Evolutionary conservation across 208 protist genomes (phyloP), one percentile per base, ranked within the genome.

Genomic region (Strigomonas culicis): DNA sequence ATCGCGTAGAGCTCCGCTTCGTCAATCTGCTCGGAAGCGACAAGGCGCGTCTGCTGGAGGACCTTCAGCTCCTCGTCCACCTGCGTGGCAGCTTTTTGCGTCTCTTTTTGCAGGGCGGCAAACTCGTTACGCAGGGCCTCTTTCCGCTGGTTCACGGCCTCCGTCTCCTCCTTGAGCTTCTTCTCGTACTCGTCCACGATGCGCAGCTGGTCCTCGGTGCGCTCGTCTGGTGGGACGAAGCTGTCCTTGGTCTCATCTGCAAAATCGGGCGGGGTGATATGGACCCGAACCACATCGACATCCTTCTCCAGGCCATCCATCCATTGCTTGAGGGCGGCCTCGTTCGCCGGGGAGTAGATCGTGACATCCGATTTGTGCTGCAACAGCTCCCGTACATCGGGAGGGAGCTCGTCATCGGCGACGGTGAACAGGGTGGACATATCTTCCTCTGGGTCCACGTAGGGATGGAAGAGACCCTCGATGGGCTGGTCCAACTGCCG

Each of bases 221-320:
- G 80, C 62, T 97, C 90, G 46, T 94, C 84, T 1, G 75, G 72
- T 4, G 84, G 76, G 6, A 93, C 78, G 70, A 84, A 96, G 24
- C 74, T 68, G 56, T 92, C 82, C 17, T 70, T 59, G n/a, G 84
- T 66, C 34, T 90, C 77, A 39, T 93, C 84, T 19, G 82, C 80
- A 58, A 93, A 95, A 22, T 85, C 75, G 11, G 88, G 92, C 21
- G 82, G 41, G 39, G 69, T 53, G 27, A 96, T 65, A 6, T 90
- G 70, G 25, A 92, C 84, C 47, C 74, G 49, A 11, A 92, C 34
- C 6, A 80, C 76, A 63, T 83, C 76, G 50, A 84, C 79, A 22
- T 90, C 92, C 70, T 91, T 89, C 57, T 96, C 90, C 24, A 97
- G 86, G 51, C 90, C 88, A 59, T 95, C 88, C 92, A 97, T 97